A percentile compares a stretch with the other conserved stretches of the same genome.
phyloP scores from a whole-genome alignment of 169 alveolate species.

The Plasmodium coatneyi region DNA sequence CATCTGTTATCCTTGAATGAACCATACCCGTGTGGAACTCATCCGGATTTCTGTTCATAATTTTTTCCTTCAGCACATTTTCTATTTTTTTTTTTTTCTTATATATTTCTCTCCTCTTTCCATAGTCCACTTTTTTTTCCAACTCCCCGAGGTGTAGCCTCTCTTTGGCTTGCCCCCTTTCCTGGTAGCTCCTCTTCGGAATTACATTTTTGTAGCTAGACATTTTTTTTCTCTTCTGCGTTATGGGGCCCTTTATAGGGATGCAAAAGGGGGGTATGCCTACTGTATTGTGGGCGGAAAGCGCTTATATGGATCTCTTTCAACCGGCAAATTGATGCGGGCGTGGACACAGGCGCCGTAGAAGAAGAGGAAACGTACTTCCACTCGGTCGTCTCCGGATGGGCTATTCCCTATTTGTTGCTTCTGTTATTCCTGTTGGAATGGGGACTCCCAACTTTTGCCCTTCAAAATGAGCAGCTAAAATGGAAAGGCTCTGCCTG shows the following conservation, averaged over 20 bases:
- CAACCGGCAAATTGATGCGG: neutral
- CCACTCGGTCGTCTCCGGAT: neutral
- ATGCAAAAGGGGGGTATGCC: neutral
- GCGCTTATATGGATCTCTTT: neutral
- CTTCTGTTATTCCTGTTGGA: neutral
- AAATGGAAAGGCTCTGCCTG: neutral
- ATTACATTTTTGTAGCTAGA: slow-evolving; percentile 46
- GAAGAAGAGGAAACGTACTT: neutral
- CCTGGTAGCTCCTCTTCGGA: slow-evolving; percentile 58
- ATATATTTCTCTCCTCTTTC: slow-evolving; percentile 59
- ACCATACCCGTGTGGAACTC: slow-evolving; percentile 71
- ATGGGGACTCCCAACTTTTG: neutral
- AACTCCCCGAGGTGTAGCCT: slow-evolving; percentile 63
- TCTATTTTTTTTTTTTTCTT: slow-evolving; percentile 61
- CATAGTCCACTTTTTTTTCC: slow-evolving; percentile 68
- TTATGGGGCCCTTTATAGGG: neutral
- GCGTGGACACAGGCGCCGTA: neutral
- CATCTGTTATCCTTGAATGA: slow-evolving; percentile 43
- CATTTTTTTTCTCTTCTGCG: slow-evolving; percentile 9
- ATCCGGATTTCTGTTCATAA: slow-evolving; percentile 62
- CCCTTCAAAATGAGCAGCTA: neutral
- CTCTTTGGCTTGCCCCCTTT: slow-evolving; percentile 65
- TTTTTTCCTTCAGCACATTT: slow-evolving; percentile 58
- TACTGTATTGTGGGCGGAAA: neutral
- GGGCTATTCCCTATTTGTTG: neutral